Base-by-base conservation (phyloP, 345 rosid genomes). In the Euphorbia lathyris region DNA sequence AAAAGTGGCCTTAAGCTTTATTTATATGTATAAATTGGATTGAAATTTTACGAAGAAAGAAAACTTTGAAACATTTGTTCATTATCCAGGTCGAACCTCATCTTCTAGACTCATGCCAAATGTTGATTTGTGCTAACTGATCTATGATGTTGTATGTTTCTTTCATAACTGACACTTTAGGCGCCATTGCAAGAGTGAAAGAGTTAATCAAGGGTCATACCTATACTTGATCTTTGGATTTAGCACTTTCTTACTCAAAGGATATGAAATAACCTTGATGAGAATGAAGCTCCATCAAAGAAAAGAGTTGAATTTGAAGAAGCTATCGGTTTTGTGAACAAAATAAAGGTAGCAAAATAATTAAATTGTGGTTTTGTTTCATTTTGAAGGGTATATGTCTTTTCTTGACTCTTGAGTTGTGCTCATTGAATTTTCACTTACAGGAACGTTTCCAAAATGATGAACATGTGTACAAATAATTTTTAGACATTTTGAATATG, bases 281-380 rank as follows among this genome's bases (percentile, higher is more conserved):
- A 86, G 71, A 96, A 87, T 76, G 97, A 83, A 43, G 80, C 86
- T 82, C 93, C 86, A 14, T 87, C 91, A 0, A 94, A 88, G 87
- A 94, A 88, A 78, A 85, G 90, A 6, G 98, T 93, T 72, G 96
- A 93, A 80, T 93, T 91, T 76, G 89, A 88, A 48, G 95, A 94
- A 85, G 98, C 98, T 62, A 94, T 94, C 78, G 88, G 76, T 77
- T 94, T 94, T 81, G 98, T 94, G 57, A 94, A 91, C 90, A 91
- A 94, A 85, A 91, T 93, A 66, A 93, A 93, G 98, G 98, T 91
- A 64, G 50, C 60, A 63, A 13, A 29, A 5, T 59, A 16, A 59
- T 0, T 60, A 7, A 20, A 13, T 30, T 53, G 8, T 40, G 72
- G 17, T 17, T 66, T 34, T n/a, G 2, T 69, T n/a, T 25, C 72